Evolutionary conservation across 306 rosid genomes (phyloP), one percentile per base, ranked within the genome.

Genomic region (Citrullus colocynthis): DNA sequence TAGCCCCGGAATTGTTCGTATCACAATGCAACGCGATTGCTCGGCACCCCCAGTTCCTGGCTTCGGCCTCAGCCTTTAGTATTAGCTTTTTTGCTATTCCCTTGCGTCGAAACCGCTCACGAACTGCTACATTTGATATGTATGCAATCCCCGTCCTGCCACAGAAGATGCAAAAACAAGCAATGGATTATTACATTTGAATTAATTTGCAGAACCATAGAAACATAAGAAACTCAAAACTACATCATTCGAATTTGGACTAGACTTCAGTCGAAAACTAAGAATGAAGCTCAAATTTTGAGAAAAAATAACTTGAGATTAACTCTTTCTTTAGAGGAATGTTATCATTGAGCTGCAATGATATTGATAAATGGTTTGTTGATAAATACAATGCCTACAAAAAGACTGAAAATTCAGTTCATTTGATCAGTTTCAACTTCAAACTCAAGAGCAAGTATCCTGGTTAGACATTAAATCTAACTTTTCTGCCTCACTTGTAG

Each of bases 111-210:
- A 83, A 96, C 59, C 85, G 86, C 83, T 96, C 96, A 82, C 98
- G 78, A 17, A 96, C 98, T n/a, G 99, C 99, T 45, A 96, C 99
- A 54, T 92, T 96, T 30, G 99, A 92, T 80, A 96, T 84, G 81
- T 96, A 96, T 60, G 99, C 99, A 84, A 96, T 82, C 81, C 99
- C 99, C 9, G 96, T 91, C 91, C 99, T 96, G 81, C 70, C 80
- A 76, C 59, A 18, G 58, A 80, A 78, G 13, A 42, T 36, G 6
- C 42, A 60, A 32, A 10, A 30, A 52, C 41, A 30, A 49, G 28
- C 58, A 49, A 51, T 24, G 39, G 59, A 30, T 70, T 20, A 7
- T 45, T 44, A 14, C 75, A 45, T 48, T 72, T 49, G 13, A 24
- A 28, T 49, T 72, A 7, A 72, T 45, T 57, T 48, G 30, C 24